These are phyloP conservation scores for Asterochloris sp. DNA, from an alignment of 139 green algal genomes.

Conservation along the genomic window DNA sequence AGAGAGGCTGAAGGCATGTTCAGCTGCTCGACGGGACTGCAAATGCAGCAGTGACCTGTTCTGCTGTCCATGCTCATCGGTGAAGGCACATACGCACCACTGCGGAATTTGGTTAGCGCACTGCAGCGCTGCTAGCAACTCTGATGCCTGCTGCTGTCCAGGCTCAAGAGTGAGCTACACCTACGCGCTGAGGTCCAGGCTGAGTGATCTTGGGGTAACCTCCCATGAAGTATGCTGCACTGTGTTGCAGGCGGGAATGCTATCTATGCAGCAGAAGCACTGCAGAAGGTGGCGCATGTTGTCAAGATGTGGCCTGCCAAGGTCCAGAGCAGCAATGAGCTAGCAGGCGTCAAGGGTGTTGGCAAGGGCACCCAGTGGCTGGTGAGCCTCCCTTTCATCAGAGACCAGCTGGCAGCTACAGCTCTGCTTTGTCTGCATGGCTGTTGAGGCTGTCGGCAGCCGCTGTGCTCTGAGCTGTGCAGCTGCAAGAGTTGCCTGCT, in stretches of 20 bases:
- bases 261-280: slow-evolving; percentile 9
- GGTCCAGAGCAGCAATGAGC: slow-evolving; percentile 10
- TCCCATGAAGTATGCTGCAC: not conserved
- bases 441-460: too few species aligned
- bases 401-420: too few species aligned
- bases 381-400: too few species aligned
- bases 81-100: not conserved
- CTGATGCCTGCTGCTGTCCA: not conserved
- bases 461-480: too few species aligned
- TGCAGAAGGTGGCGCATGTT: slow-evolving; percentile 12
- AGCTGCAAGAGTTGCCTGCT: too few species aligned
- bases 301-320: slow-evolving; percentile 3
- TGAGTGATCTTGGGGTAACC: not conserved
- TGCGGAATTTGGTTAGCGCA: not conserved
- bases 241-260: not conserved
- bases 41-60: too few species aligned
- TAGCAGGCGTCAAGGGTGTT: slow-evolving; percentile 13
- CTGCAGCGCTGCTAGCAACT: not conserved
- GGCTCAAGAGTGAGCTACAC: not conserved
- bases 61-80: not conserved
- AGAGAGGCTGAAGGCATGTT: not conserved
- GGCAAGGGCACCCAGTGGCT: slow-evolving; percentile 19
- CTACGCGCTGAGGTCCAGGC: not conserved
- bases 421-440: too few species aligned
- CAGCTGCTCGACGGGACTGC: not conserved